Percentiles rank a stretch among this genome's conserved stretches.
Conservation (phyloP, 1,139 yeast genomes). For the Yamadazyma triangularis region DNA sequence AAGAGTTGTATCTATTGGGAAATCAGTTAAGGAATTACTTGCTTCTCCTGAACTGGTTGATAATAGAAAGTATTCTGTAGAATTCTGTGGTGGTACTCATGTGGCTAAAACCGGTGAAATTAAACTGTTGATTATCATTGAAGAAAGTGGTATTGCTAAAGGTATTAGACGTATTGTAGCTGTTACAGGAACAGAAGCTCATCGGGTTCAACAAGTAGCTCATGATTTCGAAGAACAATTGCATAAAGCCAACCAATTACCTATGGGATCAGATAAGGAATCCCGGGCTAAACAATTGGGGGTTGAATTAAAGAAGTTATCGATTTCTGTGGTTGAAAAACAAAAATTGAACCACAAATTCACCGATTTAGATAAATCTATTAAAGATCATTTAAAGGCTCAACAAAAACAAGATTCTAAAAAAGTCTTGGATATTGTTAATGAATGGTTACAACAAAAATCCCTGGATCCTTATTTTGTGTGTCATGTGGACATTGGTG, state of each 20-base stretch:
- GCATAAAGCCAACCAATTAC: slow-evolving; percentile 50
- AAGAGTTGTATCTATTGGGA: slow-evolving; percentile 94
- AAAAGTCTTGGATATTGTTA: slow-evolving; percentile 76
- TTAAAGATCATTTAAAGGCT: slow-evolving; percentile 81
- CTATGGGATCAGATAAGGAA: slow-evolving; percentile 72
- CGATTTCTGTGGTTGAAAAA: slow-evolving; percentile 80
- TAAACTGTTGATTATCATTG: slow-evolving; percentile 81
- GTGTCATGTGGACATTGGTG: slow-evolving; percentile 61
- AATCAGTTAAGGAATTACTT: slow-evolving; percentile 76
- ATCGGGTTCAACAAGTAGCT: slow-evolving; percentile 82
- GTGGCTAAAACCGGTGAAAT: slow-evolving; percentile 90
- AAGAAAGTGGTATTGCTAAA: slow-evolving; percentile 97
- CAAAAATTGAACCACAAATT: slow-evolving; percentile 70
- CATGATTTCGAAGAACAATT: slow-evolving; percentile 61
- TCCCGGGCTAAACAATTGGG: slow-evolving; percentile 76
- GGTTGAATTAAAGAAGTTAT: slow-evolving; percentile 74
- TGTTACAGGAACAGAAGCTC: slow-evolving; percentile 88
- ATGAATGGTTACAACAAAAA: slow-evolving; percentile 54
- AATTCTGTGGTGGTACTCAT: slow-evolving; percentile 99
- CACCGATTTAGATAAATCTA: slow-evolving; percentile 73
- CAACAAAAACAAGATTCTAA: slow-evolving; percentile 86
- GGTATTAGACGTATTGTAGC: slow-evolving; percentile 98
- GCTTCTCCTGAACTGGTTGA: slow-evolving; percentile 63
- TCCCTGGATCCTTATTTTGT: slow-evolving; percentile 60
- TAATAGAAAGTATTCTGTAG: slow-evolving; percentile 80